Evolutionary conservation across 331 rosid species (phyloP), one percentile per base, ranked within the genome.

Genomic region (Rhamnella rubrinervis): DNA sequence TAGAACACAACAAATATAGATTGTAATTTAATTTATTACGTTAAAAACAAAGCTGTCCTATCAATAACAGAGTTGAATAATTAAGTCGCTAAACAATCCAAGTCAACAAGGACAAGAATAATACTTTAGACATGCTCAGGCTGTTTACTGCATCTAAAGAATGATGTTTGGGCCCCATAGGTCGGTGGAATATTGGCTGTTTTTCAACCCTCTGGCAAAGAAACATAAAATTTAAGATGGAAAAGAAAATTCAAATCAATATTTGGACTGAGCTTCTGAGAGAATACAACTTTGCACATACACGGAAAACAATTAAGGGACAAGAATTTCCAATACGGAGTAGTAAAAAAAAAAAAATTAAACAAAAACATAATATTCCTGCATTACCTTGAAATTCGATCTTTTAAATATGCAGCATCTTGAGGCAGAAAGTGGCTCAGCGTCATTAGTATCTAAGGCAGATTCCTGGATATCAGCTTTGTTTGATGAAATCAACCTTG

Each of bases 371-470:
- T 44, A 12, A 70, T 23, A 44, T n/a, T 53, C 44, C 56, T 37
- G 70, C 38, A 40, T n/a, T 75, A 91, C 99, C 89, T 91, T 91
- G 62, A 69, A 78, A 20, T 72, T 78, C 69, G 89, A 75, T 75
- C 87, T 85, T 77, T 60, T 79, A 77, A 76, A 81, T 61, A 72
- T 78, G 46, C 89, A 90, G 66, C 97, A 89, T 80, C 93, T 89
- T 61, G 97, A 89, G 41, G 97, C 78, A 78, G 96, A 84, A 50
- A 84, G 63, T 17, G 91, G 91, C 62, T 91, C 97, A 57, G 84
- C 55, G 51, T 64, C 80, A 56, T 73, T 75, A 74, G 78, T 82
- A 76, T 86, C 96, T 52, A 82, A 61, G 75, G 81, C 68, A 67
- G 88, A 82, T 66, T 83, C 87, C 57, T 79, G 87, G 67, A 83